Evolutionary conservation across 495 filamentous ascomycete species (phyloP).

Genomic region (Podospora conica): DNA sequence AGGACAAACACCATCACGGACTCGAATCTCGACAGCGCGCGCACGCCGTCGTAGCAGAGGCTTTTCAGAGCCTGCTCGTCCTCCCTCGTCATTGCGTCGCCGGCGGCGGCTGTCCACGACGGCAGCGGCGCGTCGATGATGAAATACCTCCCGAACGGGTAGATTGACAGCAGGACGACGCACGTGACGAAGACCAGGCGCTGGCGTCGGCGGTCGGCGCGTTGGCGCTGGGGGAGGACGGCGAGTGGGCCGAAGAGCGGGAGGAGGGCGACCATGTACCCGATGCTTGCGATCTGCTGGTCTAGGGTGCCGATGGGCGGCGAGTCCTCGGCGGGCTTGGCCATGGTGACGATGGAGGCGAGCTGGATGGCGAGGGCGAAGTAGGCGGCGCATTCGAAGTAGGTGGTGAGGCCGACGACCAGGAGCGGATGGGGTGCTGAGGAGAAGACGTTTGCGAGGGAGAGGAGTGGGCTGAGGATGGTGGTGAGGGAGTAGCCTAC

Average conservation of each 20-base stretch:
- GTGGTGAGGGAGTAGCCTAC: not conserved
- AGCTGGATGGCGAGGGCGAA: constrained; percentile 33
- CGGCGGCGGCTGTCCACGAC: too few relatives aligned
- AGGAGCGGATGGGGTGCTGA: not conserved
- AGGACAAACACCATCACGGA: too few relatives aligned
- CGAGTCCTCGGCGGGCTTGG: constrained; percentile 25
- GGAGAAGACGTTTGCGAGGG: not conserved
- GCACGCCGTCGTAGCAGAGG: too few relatives aligned
- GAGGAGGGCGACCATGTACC: not conserved
- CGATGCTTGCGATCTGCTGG: not conserved
- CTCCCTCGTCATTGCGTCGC: not conserved
- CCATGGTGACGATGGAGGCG: constrained; percentile 28
- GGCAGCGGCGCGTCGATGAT: too few relatives aligned
- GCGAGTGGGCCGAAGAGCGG: not conserved
- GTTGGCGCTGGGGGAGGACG: not conserved
- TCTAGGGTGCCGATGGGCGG: not conserved
- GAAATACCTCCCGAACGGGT: not conserved
- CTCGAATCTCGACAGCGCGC: too few relatives aligned
- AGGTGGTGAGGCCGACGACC: not conserved
- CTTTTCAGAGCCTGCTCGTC: not conserved
- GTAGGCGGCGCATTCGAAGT: constrained; percentile 30
- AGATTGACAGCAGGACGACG: not conserved
- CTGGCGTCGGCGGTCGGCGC: too few relatives aligned
- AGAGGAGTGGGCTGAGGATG: not conserved
- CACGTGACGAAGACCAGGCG: not conserved